Base-by-base conservation (phyloP, 2,329 filamentous ascomycete genomes). In the Colletotrichum liaoningense region DNA sequence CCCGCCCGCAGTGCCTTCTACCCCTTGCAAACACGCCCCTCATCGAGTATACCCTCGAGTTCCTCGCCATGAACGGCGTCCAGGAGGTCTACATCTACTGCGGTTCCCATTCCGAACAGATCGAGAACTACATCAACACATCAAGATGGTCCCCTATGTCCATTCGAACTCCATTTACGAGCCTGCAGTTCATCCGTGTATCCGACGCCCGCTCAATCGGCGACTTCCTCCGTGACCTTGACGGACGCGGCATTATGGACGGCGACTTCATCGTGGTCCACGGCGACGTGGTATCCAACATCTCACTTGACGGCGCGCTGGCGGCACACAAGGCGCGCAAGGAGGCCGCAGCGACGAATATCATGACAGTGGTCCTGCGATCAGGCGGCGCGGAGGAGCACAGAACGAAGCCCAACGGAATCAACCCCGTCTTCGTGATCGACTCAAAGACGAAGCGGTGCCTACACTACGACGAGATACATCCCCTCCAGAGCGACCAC, bases 21-120 rank as follows among this genome's bases (percentile, higher is more conserved):
- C 95, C 96, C 12, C 89, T 99, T 73, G 97, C 95, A 73, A 98
- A 98, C 82, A 95, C 93, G 1, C 96, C 97, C 46, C 88, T 99
- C 75, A 97, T 99, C 84, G 97, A 99, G 83, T 98, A 99, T 82
- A 98, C 96, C 4, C 92, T 98, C 79, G 95, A 98, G 80, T 98
- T 98, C 79, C 91, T 99, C 1, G 95, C 95, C 76, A 96, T 96
- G 88, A 95, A 97, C 72, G 95, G 95, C 71, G 95, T 98, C n/a
- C 92, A 97, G 78, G 94, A 98, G 76, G 93, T 98, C 67, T 97
- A 94, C 81, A 90, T 99, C 72, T 98, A 98, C 85, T 96, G 93
- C 78, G 94, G 95, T 73, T 92, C 94, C 33, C 95, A 98, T 81
- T 93, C 93, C 35, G 93, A 97, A 72, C 91, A 95, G 81, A 90